These are phyloP conservation scores for Komagataella mondaviorum DNA, from an alignment of 805 yeast species.

Conservation along the genomic window DNA sequence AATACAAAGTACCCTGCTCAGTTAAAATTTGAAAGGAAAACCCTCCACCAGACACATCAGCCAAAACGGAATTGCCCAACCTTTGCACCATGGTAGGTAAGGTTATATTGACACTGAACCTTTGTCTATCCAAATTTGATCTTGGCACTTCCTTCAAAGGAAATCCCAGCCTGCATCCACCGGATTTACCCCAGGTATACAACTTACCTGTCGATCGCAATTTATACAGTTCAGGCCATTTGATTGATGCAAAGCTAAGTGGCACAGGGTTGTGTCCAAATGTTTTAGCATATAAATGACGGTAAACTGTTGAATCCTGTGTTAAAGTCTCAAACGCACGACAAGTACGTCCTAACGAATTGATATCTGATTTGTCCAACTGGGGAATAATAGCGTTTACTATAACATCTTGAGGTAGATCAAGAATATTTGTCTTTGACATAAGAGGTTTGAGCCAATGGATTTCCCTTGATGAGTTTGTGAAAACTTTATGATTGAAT, in stretches of 20 bases:
- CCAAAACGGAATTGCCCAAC: slow-evolving; percentile 20
- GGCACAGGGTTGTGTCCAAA: slow-evolving; percentile 33
- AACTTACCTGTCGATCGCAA: slow-evolving; percentile 25
- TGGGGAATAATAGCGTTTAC: slow-evolving; percentile 19
- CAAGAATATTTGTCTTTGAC: slow-evolving; percentile 6
- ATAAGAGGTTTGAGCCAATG: neutral
- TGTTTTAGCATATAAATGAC: slow-evolving; percentile 25
- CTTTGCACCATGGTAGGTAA: slow-evolving; percentile 24
- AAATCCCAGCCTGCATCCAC: slow-evolving; percentile 34
- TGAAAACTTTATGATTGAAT: no score
- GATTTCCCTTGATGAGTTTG: neutral
- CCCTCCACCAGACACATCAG: slow-evolving; percentile 51
- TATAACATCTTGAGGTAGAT: slow-evolving; percentile 27
- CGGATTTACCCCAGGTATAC: slow-evolving; percentile 36
- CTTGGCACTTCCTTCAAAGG: slow-evolving; percentile 14
- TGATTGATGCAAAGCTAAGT: slow-evolving; percentile 19
- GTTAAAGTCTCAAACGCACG: slow-evolving; percentile 20
- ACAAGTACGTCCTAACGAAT: slow-evolving; percentile 23
- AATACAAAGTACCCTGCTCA: slow-evolving; percentile 38
- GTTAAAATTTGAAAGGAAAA: slow-evolving; percentile 48
- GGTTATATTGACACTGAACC: slow-evolving; percentile 6
- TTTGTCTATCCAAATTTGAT: slow-evolving; percentile 8
- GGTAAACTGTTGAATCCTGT: slow-evolving; percentile 29
- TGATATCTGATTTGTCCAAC: slow-evolving; percentile 25
- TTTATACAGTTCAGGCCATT: slow-evolving; percentile 37